Evolutionary conservation across 2,329 filamentous ascomycete genomes (phyloP).

Genomic region (Aspergillus costaricaensis): DNA sequence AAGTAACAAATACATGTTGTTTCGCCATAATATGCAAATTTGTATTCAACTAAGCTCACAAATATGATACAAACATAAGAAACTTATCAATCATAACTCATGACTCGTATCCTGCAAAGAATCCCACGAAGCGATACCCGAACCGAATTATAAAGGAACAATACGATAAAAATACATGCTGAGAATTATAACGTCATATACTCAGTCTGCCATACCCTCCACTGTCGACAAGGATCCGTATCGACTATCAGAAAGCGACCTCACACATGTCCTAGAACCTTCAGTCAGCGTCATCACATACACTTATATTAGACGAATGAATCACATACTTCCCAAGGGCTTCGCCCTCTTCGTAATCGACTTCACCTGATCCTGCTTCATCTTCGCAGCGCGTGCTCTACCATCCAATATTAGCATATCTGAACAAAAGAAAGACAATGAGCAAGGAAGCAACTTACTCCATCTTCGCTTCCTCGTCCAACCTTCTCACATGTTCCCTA

Average conservation of each 20-base stretch:
- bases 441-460: slow-evolving; percentile 42
- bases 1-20: no score
- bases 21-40: no score
- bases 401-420: not conserved
- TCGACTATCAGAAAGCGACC: not conserved
- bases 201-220: no score
- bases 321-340: slow-evolving; percentile 65
- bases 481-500: slow-evolving; percentile 61
- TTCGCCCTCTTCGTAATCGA: slow-evolving; percentile 69
- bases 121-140: not conserved
- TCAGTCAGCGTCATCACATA: not conserved
- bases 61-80: not conserved
- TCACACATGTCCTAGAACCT: not conserved
- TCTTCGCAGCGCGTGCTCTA: slow-evolving; percentile 61
- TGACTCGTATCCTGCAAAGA: not conserved
- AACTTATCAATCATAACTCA: not conserved
- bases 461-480: slow-evolving; percentile 67
- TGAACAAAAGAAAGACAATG: not conserved
- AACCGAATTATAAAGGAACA: no score
- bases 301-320: not conserved
- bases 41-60: no score
- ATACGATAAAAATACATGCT: no score
- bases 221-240: no score
- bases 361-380: slow-evolving; percentile 67
- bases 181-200: no score